These are phyloP conservation scores for Physocladia obscura DNA, from an alignment of 192 early-diverging fungal species.

Conservation along the genomic window DNA sequence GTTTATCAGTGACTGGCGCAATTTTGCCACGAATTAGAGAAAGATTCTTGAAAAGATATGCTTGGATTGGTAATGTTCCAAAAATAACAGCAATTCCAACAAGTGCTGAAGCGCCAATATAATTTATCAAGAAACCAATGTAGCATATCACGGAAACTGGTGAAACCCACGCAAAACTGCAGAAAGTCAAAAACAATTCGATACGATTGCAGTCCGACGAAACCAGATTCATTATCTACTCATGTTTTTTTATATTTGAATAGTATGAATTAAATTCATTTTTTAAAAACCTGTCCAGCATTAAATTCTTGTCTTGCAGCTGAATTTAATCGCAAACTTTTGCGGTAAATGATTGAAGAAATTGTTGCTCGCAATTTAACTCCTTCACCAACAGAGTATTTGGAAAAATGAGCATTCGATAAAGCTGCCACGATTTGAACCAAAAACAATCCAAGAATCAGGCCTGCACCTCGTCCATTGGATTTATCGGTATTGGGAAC, in stretches of 20 bases:
- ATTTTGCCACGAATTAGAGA: slow-evolving; percentile 40
- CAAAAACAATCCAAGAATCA: slow-evolving; percentile 17
- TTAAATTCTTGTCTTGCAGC: slow-evolving; percentile 58
- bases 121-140: slow-evolving; percentile 39
- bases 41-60: slow-evolving; percentile 38
- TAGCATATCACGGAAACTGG: slow-evolving; percentile 45
- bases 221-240: slow-evolving; percentile 62
- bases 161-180: slow-evolving; percentile 43
- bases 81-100: slow-evolving; percentile 50
- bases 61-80: slow-evolving; percentile 40
- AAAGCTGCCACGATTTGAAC: slow-evolving; percentile 29
- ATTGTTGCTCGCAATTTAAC: slow-evolving; percentile 53
- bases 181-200: slow-evolving; percentile 33
- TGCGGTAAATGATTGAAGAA: slow-evolving; percentile 58
- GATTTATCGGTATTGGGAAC: slow-evolving; percentile 1
- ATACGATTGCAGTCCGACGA: slow-evolving; percentile 31
- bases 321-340: slow-evolving; percentile 52
- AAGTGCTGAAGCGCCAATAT: slow-evolving; percentile 43
- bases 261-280: background rate
- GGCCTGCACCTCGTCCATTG: background rate
- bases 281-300: slow-evolving; percentile 37
- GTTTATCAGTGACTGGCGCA: slow-evolving; percentile 67
- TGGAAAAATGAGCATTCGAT: slow-evolving; percentile 42
- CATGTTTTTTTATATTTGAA: background rate
- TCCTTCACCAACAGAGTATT: slow-evolving; percentile 26